Conservation (phyloP, 352 stramenopile genomes). For the Hyaloperonospora brassicae region DNA sequence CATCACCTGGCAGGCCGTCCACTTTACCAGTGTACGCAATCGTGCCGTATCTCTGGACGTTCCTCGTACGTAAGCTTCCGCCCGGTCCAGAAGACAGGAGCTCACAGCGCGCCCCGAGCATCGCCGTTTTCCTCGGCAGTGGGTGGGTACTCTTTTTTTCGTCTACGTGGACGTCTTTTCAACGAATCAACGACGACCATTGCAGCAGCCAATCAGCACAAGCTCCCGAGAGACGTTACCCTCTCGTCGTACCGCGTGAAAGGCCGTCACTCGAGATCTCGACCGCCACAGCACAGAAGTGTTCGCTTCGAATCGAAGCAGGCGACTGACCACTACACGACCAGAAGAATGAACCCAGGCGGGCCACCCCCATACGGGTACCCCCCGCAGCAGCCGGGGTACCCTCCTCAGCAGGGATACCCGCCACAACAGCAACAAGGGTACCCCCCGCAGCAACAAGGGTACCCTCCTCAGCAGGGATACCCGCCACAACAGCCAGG, state of each 20-base stretch:
- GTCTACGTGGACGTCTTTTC: not conserved
- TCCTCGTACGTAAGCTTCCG: conserved; percentile 40
- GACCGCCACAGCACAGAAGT: no score
- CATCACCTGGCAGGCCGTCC: conserved; percentile 40
- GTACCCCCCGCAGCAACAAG: conserved; percentile 26
- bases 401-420: conserved; percentile 30
- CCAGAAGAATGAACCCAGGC: no score
- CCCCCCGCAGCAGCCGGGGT: conserved; percentile 29
- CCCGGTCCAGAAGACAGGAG: conserved; percentile 31
- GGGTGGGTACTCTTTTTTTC: no score
- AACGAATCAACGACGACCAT: conserved; percentile 2
- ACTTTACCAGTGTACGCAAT: conserved; percentile 58
- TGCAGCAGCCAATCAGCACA: conserved; percentile 11
- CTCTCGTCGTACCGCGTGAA: no score
- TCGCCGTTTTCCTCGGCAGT: not conserved
- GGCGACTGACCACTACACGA: no score
- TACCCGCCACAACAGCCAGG: conserved; percentile 26
- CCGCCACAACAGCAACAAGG: conserved; percentile 18
- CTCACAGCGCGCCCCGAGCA: conserved; percentile 48
- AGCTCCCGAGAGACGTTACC: not conserved
- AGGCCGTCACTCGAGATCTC: no score
- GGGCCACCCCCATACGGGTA: not conserved
- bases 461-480: conserved; percentile 29
- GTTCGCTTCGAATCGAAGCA: no score
- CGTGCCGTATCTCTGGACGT: conserved; percentile 53